A percentile compares a stretch with the other conserved stretches of the same genome.
Conservation (phyloP, 139 green algal species). For the Asterochloris sp. region DNA sequence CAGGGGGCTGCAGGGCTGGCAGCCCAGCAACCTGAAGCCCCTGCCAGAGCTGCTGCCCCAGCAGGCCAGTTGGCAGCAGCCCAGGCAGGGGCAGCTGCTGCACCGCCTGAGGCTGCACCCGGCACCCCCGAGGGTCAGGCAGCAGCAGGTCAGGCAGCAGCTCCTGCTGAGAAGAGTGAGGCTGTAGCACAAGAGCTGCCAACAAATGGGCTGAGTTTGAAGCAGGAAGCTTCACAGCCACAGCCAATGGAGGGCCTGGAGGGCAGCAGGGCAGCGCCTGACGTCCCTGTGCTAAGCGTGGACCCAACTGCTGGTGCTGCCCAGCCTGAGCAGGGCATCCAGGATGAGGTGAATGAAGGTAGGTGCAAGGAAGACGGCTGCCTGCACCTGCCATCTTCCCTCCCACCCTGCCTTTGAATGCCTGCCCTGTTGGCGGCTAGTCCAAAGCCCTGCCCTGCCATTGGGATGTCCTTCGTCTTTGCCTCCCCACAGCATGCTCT, state of each 20-base stretch:
- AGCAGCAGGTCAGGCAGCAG: not conserved
- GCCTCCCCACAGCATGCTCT: too few relatives aligned
- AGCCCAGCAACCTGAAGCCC: not conserved
- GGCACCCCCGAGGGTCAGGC: not conserved
- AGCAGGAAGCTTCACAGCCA: not conserved
- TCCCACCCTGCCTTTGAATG: too few relatives aligned
- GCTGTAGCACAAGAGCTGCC: not conserved
- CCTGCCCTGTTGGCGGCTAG: too few relatives aligned
- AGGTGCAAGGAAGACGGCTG: too few relatives aligned
- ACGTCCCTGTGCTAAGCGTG: too few relatives aligned
- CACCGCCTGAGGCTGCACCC: not conserved
- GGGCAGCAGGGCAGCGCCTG: too few relatives aligned
- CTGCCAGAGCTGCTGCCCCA: not conserved
- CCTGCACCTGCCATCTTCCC: too few relatives aligned
- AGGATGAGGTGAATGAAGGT: too few relatives aligned
- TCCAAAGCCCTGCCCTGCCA: too few relatives aligned
- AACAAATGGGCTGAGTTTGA: not conserved
- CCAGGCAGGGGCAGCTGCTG: constrained; percentile 9
- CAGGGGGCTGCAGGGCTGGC: not conserved
- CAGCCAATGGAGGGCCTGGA: not conserved
- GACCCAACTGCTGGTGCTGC: too few relatives aligned
- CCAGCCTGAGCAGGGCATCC: too few relatives aligned
- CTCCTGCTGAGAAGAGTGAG: not conserved
- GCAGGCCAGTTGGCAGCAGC: constrained; percentile 14
- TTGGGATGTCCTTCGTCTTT: too few relatives aligned